phyloP scores from a whole-genome alignment of 2,329 filamentous ascomycete species.

The Gnomoniopsis smithogilvyi region DNA sequence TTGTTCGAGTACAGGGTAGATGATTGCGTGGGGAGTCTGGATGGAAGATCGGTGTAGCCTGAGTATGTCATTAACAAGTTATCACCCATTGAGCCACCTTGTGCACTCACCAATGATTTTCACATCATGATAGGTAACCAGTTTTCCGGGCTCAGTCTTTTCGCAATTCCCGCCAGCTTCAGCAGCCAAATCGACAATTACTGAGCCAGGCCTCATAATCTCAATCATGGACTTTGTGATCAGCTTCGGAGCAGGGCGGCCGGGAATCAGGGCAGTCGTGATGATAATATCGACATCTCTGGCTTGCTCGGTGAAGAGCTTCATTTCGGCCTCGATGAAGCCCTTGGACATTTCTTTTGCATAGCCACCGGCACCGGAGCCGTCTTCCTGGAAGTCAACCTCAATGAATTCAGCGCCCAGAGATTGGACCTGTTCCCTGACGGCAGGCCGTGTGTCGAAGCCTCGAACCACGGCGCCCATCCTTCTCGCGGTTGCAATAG shows the following conservation, averaged over 20 bases:
- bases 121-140: conserved; percentile 71
- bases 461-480: conserved; percentile 87
- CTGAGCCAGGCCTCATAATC: conserved; percentile 86
- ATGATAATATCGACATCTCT: conserved; percentile 89
- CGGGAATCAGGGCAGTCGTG: conserved; percentile 88
- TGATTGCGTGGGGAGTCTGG: conserved; percentile 80
- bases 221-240: conserved; percentile 78
- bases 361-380: conserved; percentile 80
- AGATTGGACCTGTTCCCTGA: conserved; percentile 85
- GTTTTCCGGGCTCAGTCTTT: conserved; percentile 70
- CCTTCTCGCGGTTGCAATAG: conserved; percentile 80
- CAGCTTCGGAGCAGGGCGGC: conserved; percentile 75
- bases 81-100: too few species aligned
- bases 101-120: conserved; percentile 69
- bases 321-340: conserved; percentile 91
- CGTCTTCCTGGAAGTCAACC: conserved; percentile 80
- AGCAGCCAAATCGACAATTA: conserved; percentile 83
- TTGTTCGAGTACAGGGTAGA: conserved; percentile 93
- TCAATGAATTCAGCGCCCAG: conserved; percentile 88
- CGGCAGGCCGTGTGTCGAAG: conserved; percentile 87
- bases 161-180: conserved; percentile 89
- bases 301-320: conserved; percentile 83
- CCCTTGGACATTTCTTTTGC: conserved; percentile 94
- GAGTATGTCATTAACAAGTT: conserved; percentile 15
- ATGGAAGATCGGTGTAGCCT: conserved; percentile 85